Evolutionary conservation across 225 moss, liverwort and hornwort genomes (phyloP).

Genomic region (Anthoceros angustus): DNA sequence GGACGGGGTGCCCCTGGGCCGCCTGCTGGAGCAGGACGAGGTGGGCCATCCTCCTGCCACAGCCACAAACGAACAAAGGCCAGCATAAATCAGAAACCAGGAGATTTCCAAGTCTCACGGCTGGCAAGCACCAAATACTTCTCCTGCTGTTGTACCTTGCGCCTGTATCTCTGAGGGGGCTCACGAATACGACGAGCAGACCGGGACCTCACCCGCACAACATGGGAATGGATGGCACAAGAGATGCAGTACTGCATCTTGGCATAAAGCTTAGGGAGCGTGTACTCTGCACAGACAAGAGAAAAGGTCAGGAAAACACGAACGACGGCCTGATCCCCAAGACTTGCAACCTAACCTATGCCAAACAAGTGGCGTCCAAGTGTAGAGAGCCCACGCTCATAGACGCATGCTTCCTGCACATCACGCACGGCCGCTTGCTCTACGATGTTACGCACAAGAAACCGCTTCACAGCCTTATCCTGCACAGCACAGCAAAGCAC

Average conservation of each 20-base stretch:
- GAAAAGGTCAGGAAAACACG: not conserved
- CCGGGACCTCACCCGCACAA: conserved; percentile 67
- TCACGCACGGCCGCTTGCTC: conserved; percentile 90
- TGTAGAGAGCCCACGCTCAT: conserved; percentile 29
- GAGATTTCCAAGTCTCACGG: not conserved
- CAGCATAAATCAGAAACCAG: not conserved
- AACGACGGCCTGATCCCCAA: not conserved
- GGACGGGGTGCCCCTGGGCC: conserved; percentile 9
- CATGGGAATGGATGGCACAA: conserved; percentile 79
- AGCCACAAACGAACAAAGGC: not conserved
- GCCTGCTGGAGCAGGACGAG: conserved; percentile 34
- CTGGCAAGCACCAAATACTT: not conserved
- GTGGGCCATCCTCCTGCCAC: conserved; percentile 35
- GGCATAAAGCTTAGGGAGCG: conserved; percentile 71
- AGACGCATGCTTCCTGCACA: conserved; percentile 92
- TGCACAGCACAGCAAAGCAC: conserved; percentile 9
- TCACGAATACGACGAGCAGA: conserved; percentile 76
- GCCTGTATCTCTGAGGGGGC: conserved; percentile 71
- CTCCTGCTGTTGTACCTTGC: conserved; percentile 32
- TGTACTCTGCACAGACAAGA: conserved; percentile 37
- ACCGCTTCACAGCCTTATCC: conserved; percentile 96
- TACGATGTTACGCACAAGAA: conserved; percentile 84
- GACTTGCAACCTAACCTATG: not conserved
- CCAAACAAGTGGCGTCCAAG: not conserved
- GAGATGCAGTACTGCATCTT: conserved; percentile 87